phyloP scores from a whole-genome alignment of 306 rosid species.

The Castanopsis chinensis region DNA sequence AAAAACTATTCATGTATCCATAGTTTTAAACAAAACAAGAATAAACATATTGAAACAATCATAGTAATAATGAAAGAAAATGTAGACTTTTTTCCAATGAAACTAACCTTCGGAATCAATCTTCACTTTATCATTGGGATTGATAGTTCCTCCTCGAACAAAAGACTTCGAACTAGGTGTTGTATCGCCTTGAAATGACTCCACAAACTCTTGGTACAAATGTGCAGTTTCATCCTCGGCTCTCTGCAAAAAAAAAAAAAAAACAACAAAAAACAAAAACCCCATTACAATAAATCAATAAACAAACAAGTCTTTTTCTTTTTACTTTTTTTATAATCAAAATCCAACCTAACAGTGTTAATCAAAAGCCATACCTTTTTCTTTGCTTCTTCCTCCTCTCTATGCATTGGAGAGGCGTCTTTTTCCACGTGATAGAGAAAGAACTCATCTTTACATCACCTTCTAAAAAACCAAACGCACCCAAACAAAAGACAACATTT shows the following conservation, averaged over 20 bases:
- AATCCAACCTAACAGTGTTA: neutral
- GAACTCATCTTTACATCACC: too few relatives aligned
- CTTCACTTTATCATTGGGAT: slow-evolving; percentile 77
- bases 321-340: neutral
- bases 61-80: slow-evolving; percentile 21
- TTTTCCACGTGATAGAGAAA: too few relatives aligned
- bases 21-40: slow-evolving; percentile 32
- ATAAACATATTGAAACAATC: slow-evolving; percentile 35
- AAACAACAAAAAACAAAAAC: neutral
- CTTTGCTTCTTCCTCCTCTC: slow-evolving; percentile 99
- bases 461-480: too few relatives aligned
- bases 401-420: slow-evolving; percentile 94
- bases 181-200: slow-evolving; percentile 94
- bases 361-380: slow-evolving; percentile 59
- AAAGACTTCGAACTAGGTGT: slow-evolving; percentile 89
- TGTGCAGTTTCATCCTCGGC: slow-evolving; percentile 99
- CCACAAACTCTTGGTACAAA: slow-evolving; percentile 87
- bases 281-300: slow-evolving; percentile 12
- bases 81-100: slow-evolving; percentile 18
- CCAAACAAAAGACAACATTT: too few relatives aligned
- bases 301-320: neutral
- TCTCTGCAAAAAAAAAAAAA: slow-evolving; percentile 52
- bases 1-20: slow-evolving; percentile 65
- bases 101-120: slow-evolving; percentile 72
- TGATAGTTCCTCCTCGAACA: slow-evolving; percentile 93